phyloP scores from a whole-genome alignment of 129 eudicot genomes.

The Centrapalus pauciflorus region DNA sequence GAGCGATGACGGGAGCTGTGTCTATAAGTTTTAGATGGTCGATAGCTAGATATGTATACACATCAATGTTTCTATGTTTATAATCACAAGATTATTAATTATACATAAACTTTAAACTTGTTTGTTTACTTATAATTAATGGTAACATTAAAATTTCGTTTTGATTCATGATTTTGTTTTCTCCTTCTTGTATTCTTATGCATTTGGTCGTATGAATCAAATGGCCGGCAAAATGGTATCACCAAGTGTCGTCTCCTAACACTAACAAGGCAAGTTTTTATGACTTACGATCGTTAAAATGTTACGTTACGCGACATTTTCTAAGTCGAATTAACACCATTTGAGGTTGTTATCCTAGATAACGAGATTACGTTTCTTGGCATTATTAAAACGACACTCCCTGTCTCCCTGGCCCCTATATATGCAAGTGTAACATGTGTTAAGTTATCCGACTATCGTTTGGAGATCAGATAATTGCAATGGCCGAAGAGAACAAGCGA shows the following conservation, averaged over 20 bases:
- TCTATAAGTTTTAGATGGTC: conserved; percentile 13
- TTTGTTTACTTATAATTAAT: not conserved
- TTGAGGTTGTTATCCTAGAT: not conserved
- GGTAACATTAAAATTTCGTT: not conserved
- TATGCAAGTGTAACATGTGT: not conserved
- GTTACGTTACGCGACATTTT: not conserved
- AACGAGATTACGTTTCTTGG: conserved; percentile 1
- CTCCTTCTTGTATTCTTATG: not conserved
- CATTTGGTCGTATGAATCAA: not conserved
- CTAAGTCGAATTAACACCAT: not conserved
- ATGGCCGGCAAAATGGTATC: conserved; percentile 13
- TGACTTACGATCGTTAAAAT: too few species aligned
- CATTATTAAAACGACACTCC: not conserved
- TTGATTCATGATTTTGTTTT: conserved; percentile 11
- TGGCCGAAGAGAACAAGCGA: conserved; percentile 24
- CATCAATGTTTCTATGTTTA: not conserved
- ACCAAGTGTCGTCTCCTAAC: not conserved
- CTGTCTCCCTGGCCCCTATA: too few species aligned
- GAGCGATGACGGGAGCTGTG: conserved; percentile 43
- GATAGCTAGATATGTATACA: not conserved
- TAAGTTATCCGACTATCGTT: not conserved
- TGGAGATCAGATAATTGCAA: not conserved
- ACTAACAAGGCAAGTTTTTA: too few species aligned
- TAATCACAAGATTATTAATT: not conserved
- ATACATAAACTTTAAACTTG: too few species aligned